Base-by-base conservation (phyloP, 371 early-diverging fungal genomes). In the Mortierella sp. region DNA sequence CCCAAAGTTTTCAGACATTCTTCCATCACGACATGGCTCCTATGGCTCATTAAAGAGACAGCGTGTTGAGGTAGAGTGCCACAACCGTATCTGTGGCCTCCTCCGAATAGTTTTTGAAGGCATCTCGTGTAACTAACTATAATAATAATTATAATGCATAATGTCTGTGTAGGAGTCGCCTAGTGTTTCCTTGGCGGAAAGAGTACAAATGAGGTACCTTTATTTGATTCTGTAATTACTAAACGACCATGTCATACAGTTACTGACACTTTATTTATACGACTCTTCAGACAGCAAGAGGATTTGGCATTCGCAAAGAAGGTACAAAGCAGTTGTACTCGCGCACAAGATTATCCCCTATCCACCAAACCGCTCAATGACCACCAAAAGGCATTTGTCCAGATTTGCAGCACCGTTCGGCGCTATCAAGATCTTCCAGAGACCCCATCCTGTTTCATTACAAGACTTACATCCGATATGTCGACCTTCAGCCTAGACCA, bases 381-480 rank as follows among this genome's bases (percentile, higher is more conserved):
- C 2, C 79, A 74, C 28, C 68, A 64, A 20, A 59, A 24, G 24
- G 67, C 83, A 12, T 77, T 83, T 20, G 58, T 77, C 22, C 52
- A 9, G 18, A 73, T 83, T 35, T 83, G 77, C 62, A 55, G 49
- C 4, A 67, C 62, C 5, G n/a, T 83, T 63, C 73, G 63, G 5
- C 73, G 40, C 5, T 62, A 58, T 11, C 68, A 55, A 5, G 71
- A 68, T 5, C 8, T 60, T 5, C 70, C 73, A 9, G 66, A 52
- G 43, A 54, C 32, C 24, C 73, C 77, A 0, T 54, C 74, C 1
- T 59, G 28, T 5, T 20, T 24, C 4, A 59, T 83, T 49, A 30
- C 51, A 4, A 57, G 40, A n/a, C 60, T 65, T 30, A 37, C 30
- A 20, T 55, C 32, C 5, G 39, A 59, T 12, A 47, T 10, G 9